A percentile compares a stretch with the other conserved stretches of the same genome.
Evolutionary conservation across 192 early-diverging fungal genomes (phyloP).

Genomic region (Fimicolochytrium jonesii): DNA sequence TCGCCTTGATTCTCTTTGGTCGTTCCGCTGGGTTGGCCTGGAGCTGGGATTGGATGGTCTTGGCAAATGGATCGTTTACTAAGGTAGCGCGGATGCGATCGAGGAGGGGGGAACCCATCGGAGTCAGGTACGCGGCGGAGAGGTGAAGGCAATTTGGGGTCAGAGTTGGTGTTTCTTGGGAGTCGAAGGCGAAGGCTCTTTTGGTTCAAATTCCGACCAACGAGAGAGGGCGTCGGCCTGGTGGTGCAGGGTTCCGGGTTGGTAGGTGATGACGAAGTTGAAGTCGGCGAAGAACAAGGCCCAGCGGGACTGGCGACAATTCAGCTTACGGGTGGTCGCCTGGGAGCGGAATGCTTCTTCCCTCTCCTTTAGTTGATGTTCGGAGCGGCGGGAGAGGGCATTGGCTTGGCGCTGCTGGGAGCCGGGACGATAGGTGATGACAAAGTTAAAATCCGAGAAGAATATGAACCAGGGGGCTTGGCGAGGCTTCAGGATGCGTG

Average conservation of each 20-base stretch:
- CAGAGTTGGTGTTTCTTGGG: background rate
- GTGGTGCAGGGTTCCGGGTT: too few species aligned
- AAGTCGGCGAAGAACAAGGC: too few species aligned
- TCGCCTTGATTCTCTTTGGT: background rate
- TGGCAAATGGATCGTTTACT: background rate
- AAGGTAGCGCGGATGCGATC: background rate
- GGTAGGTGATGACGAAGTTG: too few species aligned
- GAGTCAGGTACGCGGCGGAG: background rate
- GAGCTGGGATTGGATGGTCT: background rate
- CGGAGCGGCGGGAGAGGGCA: too few species aligned
- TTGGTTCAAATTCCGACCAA: background rate
- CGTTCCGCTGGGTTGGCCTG: too few species aligned
- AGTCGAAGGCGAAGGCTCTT: background rate
- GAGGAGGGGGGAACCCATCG: background rate
- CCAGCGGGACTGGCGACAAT: too few species aligned
- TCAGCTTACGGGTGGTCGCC: too few species aligned
- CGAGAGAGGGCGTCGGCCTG: constrained; percentile 1
- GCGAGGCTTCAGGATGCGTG: constrained; percentile 16
- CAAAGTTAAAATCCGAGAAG: background rate
- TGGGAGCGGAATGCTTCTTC: too few species aligned
- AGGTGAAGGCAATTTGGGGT: background rate
- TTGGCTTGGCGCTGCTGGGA: too few species aligned
- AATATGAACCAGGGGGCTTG: constrained; percentile 29
- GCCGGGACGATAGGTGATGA: background rate
- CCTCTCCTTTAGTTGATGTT: too few species aligned